Base-by-base conservation (phyloP, 768 basidiomycete genomes). In the Suillus paluster region DNA sequence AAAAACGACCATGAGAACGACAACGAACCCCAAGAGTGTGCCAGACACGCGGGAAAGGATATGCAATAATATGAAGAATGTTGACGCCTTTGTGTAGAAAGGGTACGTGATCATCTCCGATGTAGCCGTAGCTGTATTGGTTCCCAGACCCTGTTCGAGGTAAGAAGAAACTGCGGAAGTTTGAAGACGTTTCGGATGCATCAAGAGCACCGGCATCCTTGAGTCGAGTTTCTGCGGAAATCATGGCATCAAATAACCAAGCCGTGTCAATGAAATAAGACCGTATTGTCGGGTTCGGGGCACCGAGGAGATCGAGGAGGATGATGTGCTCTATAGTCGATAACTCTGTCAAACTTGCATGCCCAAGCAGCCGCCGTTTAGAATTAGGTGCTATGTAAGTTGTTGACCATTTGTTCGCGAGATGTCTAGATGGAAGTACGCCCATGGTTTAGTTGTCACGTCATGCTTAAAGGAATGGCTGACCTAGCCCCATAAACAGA, bases 401-500 rank as follows among this genome's bases (percentile, higher is more conserved):
- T 1, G 82, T 79, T 15, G 83, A 80, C 97, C 97, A 99, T 72
- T 86, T 87, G 58, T 90, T 79, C 5, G 96, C 94, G 21, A 99
- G 84, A 77, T 99, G 94, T 66, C 95, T 96, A 66, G 19, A 53
- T 23, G 33, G 7, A 57, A 58, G 58, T 17, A 27, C 21, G 58
- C 33, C 57, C 38, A 44, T 30, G 39, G 61, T 19, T 38, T 11
- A 17, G 45, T 65, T 9, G 56, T 53, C 21, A 49, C 39, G 54
- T 23, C 9, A 58, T n/a, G 14, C 12, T 45, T 27, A 59, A 25
- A 23, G 15, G 27, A 30, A 53, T 33, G 50, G 53, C n/a, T 60
- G 68, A 94, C 96, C 93, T 87, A 44, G 97, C 90, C n/a, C 97
- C 97, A 71, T 99, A 99, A 46, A 94, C 88, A 1, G 94, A 96